Evolutionary conservation across 768 basidiomycete genomes (phyloP).

Genomic region (Boletus speciosus): DNA sequence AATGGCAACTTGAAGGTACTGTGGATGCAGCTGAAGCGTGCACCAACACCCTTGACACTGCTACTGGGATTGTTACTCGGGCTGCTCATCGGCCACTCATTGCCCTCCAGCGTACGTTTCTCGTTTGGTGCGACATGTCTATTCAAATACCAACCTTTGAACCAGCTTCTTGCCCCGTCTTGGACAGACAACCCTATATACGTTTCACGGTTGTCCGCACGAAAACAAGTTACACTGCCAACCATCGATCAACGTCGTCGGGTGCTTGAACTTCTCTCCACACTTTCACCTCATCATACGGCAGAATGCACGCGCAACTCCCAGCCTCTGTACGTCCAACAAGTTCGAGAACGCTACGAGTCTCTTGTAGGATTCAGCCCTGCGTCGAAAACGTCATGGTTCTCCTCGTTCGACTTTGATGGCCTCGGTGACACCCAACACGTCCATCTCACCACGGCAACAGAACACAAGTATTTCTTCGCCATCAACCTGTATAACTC

Average conservation of each 20-base stretch:
- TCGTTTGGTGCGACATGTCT: neutral
- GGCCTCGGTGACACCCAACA: constrained; percentile 41
- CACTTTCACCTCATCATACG: constrained; percentile 88
- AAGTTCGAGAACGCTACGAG: constrained; percentile 82
- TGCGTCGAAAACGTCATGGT: constrained; percentile 56
- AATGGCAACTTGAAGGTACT: constrained; percentile 17
- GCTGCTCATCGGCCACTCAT: constrained; percentile 49
- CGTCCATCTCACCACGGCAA: constrained; percentile 37
- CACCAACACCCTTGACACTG: constrained; percentile 55
- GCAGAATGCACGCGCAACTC: constrained; percentile 84
- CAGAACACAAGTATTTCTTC: constrained; percentile 97
- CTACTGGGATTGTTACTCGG: constrained; percentile 62
- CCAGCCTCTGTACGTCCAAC: constrained; percentile 81
- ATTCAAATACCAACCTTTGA: neutral
- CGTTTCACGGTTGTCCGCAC: constrained; percentile 47
- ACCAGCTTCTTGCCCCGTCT: constrained; percentile 31
- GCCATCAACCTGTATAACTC: constrained; percentile 99
- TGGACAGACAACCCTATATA: constrained; percentile 57
- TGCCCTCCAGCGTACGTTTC: constrained; percentile 37
- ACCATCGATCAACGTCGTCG: constrained; percentile 81
- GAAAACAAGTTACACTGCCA: constrained; percentile 68
- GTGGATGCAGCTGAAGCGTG: constrained; percentile 37
- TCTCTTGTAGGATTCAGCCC: constrained; percentile 77
- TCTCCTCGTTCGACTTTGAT: constrained; percentile 49
- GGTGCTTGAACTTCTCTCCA: constrained; percentile 81